Base-by-base conservation (phyloP, 768 basidiomycete species). In the Suillus subluteus region DNA sequence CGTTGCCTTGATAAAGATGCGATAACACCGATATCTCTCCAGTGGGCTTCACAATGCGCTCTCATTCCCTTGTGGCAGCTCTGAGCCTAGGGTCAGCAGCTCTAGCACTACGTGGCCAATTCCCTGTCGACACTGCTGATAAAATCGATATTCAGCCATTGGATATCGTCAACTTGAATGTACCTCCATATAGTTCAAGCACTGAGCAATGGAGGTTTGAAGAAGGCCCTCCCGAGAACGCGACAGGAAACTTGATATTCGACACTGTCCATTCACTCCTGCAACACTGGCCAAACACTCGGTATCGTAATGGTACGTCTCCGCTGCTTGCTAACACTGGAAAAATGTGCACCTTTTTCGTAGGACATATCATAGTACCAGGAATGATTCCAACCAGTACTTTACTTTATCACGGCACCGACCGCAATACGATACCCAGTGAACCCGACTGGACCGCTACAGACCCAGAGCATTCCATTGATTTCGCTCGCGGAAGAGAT, bases 251-350 rank as follows among this genome's bases (percentile, higher is more conserved):
- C 62, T 69, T 80, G 48, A 69, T 81, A n/a, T 82, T 81, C 64
- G 75, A 79, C 37, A 74, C 75, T 6, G 72, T 81, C 7, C 68
- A 69, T 58, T 74, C 77, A 9, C 64, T 79, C 4, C 71, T 82
- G 9, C 81, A 82, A 59, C 74, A 75, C 26, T 82, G 79, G 79
- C 76, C 79, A 6, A 81, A 81, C 65, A 79, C 77, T 5, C 72
- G 77, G 8, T 76, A 75, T 56, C 75, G 76, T n/a, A 79, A 79
- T 68, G 79, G 79, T 73, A 23, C 16, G 66, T 52, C 2, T 32
- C 23, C 11, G 11, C 55, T 26, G 12, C 41, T 16, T 35, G 5
- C 6, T 35, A 15, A 30, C 16, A 3, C 37, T 35, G n/a, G 32
- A 1, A 40, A 8, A 30, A 18, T 46, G 37, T 38, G 16, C 4